Evolutionary conservation across 176 grass and related monocot species (phyloP), one percentile per base, ranked within the genome.

Genomic region (Alloteropsis semialata): DNA sequence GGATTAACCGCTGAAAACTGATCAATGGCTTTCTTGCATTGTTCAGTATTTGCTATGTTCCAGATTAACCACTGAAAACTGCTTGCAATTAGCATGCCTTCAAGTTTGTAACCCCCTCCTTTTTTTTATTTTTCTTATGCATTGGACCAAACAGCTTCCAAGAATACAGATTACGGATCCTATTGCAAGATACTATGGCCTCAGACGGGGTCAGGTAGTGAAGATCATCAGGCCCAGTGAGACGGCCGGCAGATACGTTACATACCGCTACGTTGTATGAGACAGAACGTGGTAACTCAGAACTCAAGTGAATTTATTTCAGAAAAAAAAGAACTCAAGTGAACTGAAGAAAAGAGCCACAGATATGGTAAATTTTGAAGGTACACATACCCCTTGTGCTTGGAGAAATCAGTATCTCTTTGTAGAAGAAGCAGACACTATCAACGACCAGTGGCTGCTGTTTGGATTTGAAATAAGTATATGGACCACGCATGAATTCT

Each of bases 211-310:
- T 24, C 86, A 89, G 32, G 91, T 93, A n/a, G 94, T 97, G 63
- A 97, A 97, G 81, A 93, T 97, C 74, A 97, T 97, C 85, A 92
- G 91, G 5, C 91, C 94, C 53, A 93, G 94, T 28, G 94, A 93
- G 86, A 97, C 94, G 33, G 91, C 94, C 0, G 94, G 91, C 78
- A 89, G 94, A 97, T 97, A 97, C 28, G 91, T 97, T 48, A 97
- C 94, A 69, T 97, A 93, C 43, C 89, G 94, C 46, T 97, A 91
- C 57, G 89, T 92, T 43, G 94, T 97, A 64, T 94, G 71, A 63
- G 29, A n/a, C 39, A 69, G n/a, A 69, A 69, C 37, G 1, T 48
- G 0, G 2, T 10, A 58, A 27, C 3, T 21, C 44, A 50, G 25
- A 33, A 32, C 17, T 9, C 72, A 41, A 44, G 29, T 6, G 38